Evolutionary conservation across 2,329 filamentous ascomycete genomes (phyloP).

Genomic region (Emmonsia crescens): DNA sequence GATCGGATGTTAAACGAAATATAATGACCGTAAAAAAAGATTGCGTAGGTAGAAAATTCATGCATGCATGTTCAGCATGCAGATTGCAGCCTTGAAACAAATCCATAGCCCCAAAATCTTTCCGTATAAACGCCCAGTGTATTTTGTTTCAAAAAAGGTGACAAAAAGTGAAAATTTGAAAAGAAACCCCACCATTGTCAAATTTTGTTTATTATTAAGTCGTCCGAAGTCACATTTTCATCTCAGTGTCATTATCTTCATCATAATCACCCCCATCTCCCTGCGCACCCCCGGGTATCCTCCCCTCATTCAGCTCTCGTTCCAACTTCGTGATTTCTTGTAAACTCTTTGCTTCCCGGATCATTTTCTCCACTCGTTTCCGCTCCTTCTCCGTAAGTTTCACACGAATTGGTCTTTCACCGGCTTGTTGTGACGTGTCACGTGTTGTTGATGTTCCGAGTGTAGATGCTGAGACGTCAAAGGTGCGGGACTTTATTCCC

Average conservation of each 20-base stretch:
- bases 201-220: constrained; percentile 4
- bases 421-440: constrained; percentile 31
- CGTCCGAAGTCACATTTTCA: constrained; percentile 24
- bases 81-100: background rate
- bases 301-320: constrained; percentile 82
- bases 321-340: constrained; percentile 84
- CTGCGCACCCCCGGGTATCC: constrained; percentile 58
- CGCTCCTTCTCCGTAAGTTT: constrained; percentile 83
- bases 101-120: background rate
- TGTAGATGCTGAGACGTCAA: constrained; percentile 46
- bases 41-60: background rate
- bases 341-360: constrained; percentile 77
- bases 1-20: background rate
- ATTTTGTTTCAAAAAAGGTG: background rate
- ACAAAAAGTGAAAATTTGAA: background rate
- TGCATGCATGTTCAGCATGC: background rate
- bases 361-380: constrained; percentile 72
- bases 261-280: constrained; percentile 21
- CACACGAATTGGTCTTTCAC: constrained; percentile 59
- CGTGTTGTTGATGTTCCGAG: constrained; percentile 21
- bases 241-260: constrained; percentile 21
- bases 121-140: background rate
- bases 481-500: constrained; percentile 67
- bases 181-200: background rate
- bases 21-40: background rate